Percentiles rank a stretch among this genome's conserved stretches.
Conservation (phyloP, 2,329 filamentous ascomycete species). For the Orbilia blumenaviensis region DNA sequence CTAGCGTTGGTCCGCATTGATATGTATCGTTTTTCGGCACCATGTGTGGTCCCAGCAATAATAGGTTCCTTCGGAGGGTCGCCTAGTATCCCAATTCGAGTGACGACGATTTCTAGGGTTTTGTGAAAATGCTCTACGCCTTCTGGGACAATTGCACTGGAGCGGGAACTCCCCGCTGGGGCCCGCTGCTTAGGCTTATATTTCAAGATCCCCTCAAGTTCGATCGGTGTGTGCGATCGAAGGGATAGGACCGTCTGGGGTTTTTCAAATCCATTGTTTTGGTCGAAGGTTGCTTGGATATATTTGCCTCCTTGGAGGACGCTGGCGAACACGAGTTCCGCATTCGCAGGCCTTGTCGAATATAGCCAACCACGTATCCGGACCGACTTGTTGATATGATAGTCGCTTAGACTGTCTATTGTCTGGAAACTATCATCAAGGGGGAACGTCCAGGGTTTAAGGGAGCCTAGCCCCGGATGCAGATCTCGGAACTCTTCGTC, state of each 20-base stretch:
- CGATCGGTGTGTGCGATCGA: constrained; percentile 41
- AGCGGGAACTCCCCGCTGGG: not conserved
- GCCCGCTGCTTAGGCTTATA: not conserved
- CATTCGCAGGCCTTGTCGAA: constrained; percentile 9
- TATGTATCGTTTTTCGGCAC: constrained; percentile 78
- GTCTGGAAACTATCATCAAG: constrained; percentile 5
- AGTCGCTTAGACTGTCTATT: constrained; percentile 44
- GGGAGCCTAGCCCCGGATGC: not conserved
- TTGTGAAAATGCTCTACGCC: not conserved
- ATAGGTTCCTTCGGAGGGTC: constrained; percentile 64
- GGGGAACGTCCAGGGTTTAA: constrained; percentile 13
- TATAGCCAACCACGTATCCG: constrained; percentile 56
- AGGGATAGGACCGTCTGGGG: not conserved
- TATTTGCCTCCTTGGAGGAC: constrained; percentile 21
- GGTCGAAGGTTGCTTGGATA: constrained; percentile 20
- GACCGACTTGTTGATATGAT: constrained; percentile 46
- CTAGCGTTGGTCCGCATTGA: constrained; percentile 79
- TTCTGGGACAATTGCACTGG: not conserved
- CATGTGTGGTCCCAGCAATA: constrained; percentile 69
- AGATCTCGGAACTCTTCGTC: not conserved
- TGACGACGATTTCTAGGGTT: constrained; percentile 7
- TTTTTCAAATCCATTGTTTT: not conserved
- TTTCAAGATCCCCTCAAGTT: constrained; percentile 31
- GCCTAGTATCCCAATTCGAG: not conserved
- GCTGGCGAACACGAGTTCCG: constrained; percentile 48